Evolutionary conservation across 148 eudicot genomes (phyloP), one percentile per base, ranked within the genome.

Genomic region (Silene conica): DNA sequence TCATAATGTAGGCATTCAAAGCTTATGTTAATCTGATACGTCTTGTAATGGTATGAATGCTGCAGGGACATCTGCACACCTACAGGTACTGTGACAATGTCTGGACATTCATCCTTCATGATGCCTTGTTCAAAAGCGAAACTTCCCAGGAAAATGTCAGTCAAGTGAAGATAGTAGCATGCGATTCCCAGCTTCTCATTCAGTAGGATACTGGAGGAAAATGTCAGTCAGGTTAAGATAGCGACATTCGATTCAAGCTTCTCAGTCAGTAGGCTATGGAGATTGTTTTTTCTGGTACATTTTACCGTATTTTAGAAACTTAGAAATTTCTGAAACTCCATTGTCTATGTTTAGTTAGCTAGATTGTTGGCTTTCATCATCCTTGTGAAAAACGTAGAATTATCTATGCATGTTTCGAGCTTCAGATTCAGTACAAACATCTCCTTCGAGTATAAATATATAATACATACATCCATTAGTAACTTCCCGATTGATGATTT

Each of bases 21-120:
- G 4, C 41, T 34, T 3, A 34, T 2, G 41, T 34, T 34, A 0
- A 34, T 34, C 2, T 38, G 43, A 38, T 38, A 38, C 43, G 6
- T 38, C 7, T 62, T 1, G 13, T 6, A 13, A 5, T 11, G n/a
- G 15, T 26, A n/a, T 10, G 57, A 46, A 23, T 43, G 4, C 63
- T 81, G 56, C 82, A 93, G 98, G 98, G 94, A 56, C 98, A 91
- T 83, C 86, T 93, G 65, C 98, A 93, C 82, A 93, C 98, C 45
- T 93, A 93, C 81, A 86, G 98, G 77, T 93, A 89, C 86, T 90
- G 94, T 59, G 96, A 93, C 92, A 93, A 93, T 25, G 96, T 91
- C 1, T 93, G 98, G 96, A 90, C 96, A 60, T 93, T 93, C 90
- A 87, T 91, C 72, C 79, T 93, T 71, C 90, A 85, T 70, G 92